Evolutionary conservation across 352 stramenopile species (phyloP), one percentile per base, ranked within the genome.

Genomic region (Phytopythium litorale): DNA sequence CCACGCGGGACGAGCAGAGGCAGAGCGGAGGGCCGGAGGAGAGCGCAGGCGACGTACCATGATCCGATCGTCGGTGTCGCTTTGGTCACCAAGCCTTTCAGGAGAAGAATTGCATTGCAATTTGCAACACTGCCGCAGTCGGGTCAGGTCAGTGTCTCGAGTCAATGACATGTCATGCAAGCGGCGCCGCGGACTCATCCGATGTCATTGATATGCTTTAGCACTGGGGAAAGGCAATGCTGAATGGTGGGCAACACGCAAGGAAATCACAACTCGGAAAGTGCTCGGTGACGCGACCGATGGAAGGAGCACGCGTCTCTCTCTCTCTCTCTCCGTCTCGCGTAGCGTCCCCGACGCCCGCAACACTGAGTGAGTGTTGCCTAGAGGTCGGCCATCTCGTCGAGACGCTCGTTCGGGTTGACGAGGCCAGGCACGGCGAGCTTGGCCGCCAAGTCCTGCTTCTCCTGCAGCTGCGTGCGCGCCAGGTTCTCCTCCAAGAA

Each of bases 401-500:
- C 89, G 5, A 89, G 84, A 55, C 87, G 77, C 50, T 98, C 92
- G 66, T 96, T 89, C 30, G 91, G 91, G 72, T 97, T 96, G 52
- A 97, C 85, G 21, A 98, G 74, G 33, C 92, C 92, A 19, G 92
- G 92, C 25, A 98, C 90, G 18, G 92, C 89, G 32, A 97, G 74
- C 60, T 89, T 83, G 28, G 88, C 85, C 12, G 79, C 79, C 70
- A 91, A 60, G 43, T 92, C 85, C 66, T 97, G 74, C 56, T 96
- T 87, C 66, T 98, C 84, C 60, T 97, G 77, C 72, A 95, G 72
- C 62, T 92, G 76, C 38, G 83, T 85, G 56, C 91, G 84, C 52
- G 84, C 84, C 53, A 98, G 76, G 63, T 90, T 94, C 72, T 99
- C 97, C 76, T 99, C 97, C 48, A 95, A 73, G 75, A 96, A 99